Conservation (phyloP, 2,329 filamentous ascomycete species). For the Cladosporium sp. region DNA sequence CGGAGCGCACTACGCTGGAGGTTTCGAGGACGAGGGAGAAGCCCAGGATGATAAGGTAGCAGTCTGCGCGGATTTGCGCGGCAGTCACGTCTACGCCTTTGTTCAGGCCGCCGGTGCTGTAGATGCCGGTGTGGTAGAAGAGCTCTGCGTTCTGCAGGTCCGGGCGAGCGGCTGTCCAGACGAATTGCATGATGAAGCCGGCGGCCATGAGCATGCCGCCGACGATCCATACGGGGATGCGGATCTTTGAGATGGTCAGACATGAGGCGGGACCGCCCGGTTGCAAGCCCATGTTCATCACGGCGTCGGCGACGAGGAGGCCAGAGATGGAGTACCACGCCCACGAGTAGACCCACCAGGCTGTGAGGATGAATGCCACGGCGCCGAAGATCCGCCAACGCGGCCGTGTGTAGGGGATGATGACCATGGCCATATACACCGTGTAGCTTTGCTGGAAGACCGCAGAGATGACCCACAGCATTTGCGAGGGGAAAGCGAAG, state of each 20-base stretch:
- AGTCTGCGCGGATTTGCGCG: slow-evolving; percentile 44
- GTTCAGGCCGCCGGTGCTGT: slow-evolving; percentile 42
- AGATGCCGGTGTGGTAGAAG: slow-evolving; percentile 44
- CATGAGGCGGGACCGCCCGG: not conserved
- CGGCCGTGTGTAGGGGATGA: slow-evolving; percentile 44
- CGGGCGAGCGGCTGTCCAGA: slow-evolving; percentile 45
- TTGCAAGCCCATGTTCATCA: slow-evolving; percentile 45
- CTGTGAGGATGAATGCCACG: slow-evolving; percentile 44
- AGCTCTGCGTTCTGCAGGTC: slow-evolving; percentile 40
- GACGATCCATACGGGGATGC: slow-evolving; percentile 37
- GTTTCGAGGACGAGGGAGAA: slow-evolving; percentile 45
- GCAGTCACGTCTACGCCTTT: slow-evolving; percentile 36
- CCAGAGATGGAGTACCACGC: slow-evolving; percentile 49
- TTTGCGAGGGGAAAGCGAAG: slow-evolving; percentile 45
- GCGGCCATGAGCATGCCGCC: slow-evolving; percentile 36
- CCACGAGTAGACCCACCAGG: slow-evolving; percentile 51
- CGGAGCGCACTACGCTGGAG: slow-evolving; percentile 37
- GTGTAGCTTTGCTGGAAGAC: slow-evolving; percentile 50
- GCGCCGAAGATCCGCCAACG: slow-evolving; percentile 43
- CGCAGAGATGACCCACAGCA: slow-evolving; percentile 46
- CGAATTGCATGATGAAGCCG: slow-evolving; percentile 44
- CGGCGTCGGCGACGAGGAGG: slow-evolving; percentile 43
- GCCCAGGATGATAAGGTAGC: slow-evolving; percentile 47
- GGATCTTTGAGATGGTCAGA: slow-evolving; percentile 25
- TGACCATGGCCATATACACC: slow-evolving; percentile 49